These are phyloP conservation scores for Hyparrhenia diplandra DNA, from an alignment of 176 grass and related monocot species.

Conservation along the genomic window DNA sequence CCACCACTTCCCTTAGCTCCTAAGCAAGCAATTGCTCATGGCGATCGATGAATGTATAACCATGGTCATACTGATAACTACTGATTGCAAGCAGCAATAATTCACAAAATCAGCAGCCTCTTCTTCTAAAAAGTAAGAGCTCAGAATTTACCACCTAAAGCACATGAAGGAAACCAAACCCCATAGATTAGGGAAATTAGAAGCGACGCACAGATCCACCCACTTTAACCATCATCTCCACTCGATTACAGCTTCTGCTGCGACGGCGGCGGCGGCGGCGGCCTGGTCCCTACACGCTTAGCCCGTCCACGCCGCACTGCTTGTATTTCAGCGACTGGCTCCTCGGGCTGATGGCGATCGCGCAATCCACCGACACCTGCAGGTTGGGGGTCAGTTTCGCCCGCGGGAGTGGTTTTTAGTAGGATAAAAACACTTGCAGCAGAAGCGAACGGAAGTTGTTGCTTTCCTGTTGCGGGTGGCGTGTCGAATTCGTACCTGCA, in stretches of 20 bases:
- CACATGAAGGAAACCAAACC: slow-evolving; percentile 23
- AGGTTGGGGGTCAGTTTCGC: background rate
- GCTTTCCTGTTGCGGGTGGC: background rate
- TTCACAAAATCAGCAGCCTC: slow-evolving; percentile 39
- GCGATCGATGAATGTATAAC: background rate
- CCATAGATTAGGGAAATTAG: slow-evolving; percentile 24
- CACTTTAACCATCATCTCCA: slow-evolving; percentile 18
- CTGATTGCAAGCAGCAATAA: slow-evolving; percentile 20
- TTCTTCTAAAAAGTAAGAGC: slow-evolving; percentile 15
- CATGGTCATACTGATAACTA: slow-evolving; percentile 1
- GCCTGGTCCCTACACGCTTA: slow-evolving; percentile 59
- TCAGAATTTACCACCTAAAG: slow-evolving; percentile 34
- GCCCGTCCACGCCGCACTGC: slow-evolving; percentile 91
- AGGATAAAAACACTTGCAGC: background rate
- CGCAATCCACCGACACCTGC: slow-evolving; percentile 93
- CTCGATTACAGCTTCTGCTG: slow-evolving; percentile 23
- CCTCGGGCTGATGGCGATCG: slow-evolving; percentile 88
- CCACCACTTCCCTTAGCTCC: slow-evolving; percentile 34
- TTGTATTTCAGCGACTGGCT: slow-evolving; percentile 93
- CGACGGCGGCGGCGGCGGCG: background rate
- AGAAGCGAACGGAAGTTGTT: background rate
- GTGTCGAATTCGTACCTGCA: slow-evolving; percentile 49
- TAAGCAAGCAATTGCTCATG: slow-evolving; percentile 36
- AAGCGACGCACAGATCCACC: slow-evolving; percentile 30
- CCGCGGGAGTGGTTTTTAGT: background rate